A percentile compares a stretch with the other conserved stretches of the same genome.
Conservation (phyloP, 805 yeast species). For the Candida golubevii region DNA sequence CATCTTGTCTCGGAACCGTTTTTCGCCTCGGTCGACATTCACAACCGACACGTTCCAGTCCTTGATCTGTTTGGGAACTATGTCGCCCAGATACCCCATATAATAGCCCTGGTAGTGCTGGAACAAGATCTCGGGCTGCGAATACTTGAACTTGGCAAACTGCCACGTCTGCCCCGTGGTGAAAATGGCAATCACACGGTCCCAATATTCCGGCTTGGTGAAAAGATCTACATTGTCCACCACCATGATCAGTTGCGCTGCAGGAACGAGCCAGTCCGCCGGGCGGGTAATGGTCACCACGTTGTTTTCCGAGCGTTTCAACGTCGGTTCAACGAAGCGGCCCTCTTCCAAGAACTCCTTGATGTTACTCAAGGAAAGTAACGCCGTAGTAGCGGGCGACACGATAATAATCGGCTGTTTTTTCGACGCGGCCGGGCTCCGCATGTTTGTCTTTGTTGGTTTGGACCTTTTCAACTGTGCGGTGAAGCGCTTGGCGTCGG, state of each 20-base stretch:
- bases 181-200: conserved; percentile 89
- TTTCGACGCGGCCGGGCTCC: conserved; percentile 15
- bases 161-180: conserved; percentile 99
- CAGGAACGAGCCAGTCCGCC: conserved; percentile 47
- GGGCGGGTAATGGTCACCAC: conserved; percentile 51
- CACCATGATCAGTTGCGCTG: conserved; percentile 64
- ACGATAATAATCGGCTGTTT: conserved; percentile 42
- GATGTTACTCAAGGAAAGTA: conserved; percentile 36
- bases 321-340: conserved; percentile 51
- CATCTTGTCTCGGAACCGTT: conserved; percentile 85
- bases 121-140: conserved; percentile 74
- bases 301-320: conserved; percentile 30
- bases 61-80: conserved; percentile 65
- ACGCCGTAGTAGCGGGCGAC: conserved; percentile 43
- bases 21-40: conserved; percentile 68
- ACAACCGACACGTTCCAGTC: conserved; percentile 89
- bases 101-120: conserved; percentile 82
- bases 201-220: conserved; percentile 96
- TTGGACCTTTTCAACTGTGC: conserved; percentile 41
- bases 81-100: conserved; percentile 72
- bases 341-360: conserved; percentile 63
- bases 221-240: conserved; percentile 82
- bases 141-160: conserved; percentile 80
- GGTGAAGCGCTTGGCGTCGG: conserved; percentile 60
- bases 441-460: conserved; percentile 8